These are phyloP conservation scores for Claviceps sp. DNA, from an alignment of 2,329 filamentous ascomycete genomes.

Conservation along the genomic window DNA sequence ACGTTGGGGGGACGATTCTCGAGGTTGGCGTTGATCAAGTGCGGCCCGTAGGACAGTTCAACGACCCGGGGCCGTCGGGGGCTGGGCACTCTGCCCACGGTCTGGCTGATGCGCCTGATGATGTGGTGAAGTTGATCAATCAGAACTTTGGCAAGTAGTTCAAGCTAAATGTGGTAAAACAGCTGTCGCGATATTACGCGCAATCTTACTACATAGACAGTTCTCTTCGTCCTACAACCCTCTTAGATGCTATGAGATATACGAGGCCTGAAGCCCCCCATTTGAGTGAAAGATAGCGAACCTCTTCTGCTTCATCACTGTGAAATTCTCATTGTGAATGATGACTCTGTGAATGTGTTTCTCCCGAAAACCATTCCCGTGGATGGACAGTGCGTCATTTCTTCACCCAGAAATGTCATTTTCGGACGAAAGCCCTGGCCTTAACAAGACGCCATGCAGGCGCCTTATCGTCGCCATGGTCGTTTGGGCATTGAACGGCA, in stretches of 20 bases:
- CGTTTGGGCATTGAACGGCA: too few relatives aligned
- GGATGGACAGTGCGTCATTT: background rate
- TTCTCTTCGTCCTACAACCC: background rate
- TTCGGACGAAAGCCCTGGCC: too few relatives aligned
- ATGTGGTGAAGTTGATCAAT: background rate
- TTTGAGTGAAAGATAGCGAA: too few relatives aligned
- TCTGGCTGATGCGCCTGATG: background rate
- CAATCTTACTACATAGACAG: background rate
- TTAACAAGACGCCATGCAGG: too few relatives aligned
- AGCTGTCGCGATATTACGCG: background rate
- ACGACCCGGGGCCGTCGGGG: conserved; percentile 6
- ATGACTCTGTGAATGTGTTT: too few relatives aligned
- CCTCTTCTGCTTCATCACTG: too few relatives aligned
- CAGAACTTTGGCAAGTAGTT: conserved; percentile 3
- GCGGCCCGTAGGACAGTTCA: conserved; percentile 3
- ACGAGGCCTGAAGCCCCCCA: too few relatives aligned
- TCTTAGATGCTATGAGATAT: too few relatives aligned
- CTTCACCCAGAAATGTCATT: background rate
- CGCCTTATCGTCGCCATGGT: too few relatives aligned
- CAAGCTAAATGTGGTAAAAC: background rate
- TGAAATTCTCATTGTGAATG: too few relatives aligned
- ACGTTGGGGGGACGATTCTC: conserved; percentile 12
- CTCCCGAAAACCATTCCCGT: too few relatives aligned
- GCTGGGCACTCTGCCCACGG: background rate
- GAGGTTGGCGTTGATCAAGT: conserved; percentile 6